These are phyloP conservation scores for Saitozyma podzolica DNA, from an alignment of 768 basidiomycete genomes.

Conservation along the genomic window DNA sequence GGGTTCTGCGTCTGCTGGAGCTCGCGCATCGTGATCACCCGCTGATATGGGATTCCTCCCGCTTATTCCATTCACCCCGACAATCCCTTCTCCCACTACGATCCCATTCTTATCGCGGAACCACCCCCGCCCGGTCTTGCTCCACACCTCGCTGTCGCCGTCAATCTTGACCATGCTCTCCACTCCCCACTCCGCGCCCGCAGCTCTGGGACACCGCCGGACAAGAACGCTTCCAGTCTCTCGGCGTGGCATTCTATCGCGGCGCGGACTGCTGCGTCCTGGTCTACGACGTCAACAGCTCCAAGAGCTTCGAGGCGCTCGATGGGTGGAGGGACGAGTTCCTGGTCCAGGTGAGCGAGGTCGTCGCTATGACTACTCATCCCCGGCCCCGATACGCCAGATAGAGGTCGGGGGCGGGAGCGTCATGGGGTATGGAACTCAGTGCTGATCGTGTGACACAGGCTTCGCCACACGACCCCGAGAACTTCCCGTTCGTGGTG, in stretches of 20 bases:
- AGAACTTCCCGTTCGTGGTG: constrained; percentile 99
- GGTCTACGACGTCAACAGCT: constrained; percentile 98
- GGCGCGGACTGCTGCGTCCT: constrained; percentile 99
- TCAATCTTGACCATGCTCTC: background rate
- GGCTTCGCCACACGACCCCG: constrained; percentile 96
- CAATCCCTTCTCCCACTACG: background rate
- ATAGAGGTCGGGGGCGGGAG: too few species aligned
- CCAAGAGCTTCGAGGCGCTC: constrained; percentile 96
- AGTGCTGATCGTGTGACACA: constrained; percentile 46
- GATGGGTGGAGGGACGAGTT: constrained; percentile 99
- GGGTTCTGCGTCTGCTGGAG: constrained; percentile 28
- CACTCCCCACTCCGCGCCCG: background rate
- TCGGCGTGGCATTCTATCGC: constrained; percentile 98
- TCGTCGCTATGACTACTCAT: background rate
- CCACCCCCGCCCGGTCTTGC: background rate
- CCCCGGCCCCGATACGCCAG: too few species aligned
- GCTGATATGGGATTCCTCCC: background rate
- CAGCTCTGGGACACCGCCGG: constrained; percentile 99
- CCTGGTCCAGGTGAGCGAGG: constrained; percentile 64
- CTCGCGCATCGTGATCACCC: background rate
- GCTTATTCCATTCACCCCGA: background rate
- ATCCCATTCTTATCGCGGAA: background rate
- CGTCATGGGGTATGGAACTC: too few species aligned
- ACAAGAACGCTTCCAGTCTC: constrained; percentile 98
- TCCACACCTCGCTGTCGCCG: background rate